Base-by-base conservation (phyloP, 441 rosid genomes). In the Arabidopsis hybrid region DNA sequence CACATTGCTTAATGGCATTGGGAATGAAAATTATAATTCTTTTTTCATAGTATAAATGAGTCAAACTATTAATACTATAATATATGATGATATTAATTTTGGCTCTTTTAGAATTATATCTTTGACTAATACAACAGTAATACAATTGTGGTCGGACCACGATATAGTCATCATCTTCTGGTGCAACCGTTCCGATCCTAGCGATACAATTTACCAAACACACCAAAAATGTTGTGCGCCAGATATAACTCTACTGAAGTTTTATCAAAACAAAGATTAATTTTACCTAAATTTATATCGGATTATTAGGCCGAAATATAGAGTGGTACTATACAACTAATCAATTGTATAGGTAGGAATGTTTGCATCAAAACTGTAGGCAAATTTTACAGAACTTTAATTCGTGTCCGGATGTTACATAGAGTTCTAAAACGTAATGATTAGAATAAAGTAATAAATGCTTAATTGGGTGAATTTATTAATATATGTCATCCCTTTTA, bases 1-100 rank as follows among this genome's bases (percentile, higher is more conserved):
- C 77, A 77, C 77, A 63, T 78, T 79, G 73, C 78, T 74, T 79
- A 78, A 83, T 86, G 86, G 85, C 91, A 82, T 92, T 80, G 97
- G 94, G 92, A 92, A 87, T 84, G 83, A 29, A 80, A 84, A 79
- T 70, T 80, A 34, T 65, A 42, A 58, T 65, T 57, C 47, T 21
- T 59, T 77, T 60, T 51, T 65, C 26, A 34, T 43, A 29, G 5
- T 26, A 21, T 42, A 58, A 58, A 31, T 29, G 63, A 58, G 77
- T 59, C 77, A 65, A 71, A 71, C 72, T 58, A 71, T 40, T 71
- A 77, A 31, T 58, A 64, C 50, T 34, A 26, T 59, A 21, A 21
- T 21, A 21, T 21, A 21, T 21, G 26, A 21, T 21, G 26, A 21
- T 21, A 21, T 21, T 21, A 21, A 21, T 21, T 21, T 21, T 21